Conservation (phyloP, 371 early-diverging fungal genomes). For the Actinomortierella ambigua region DNA sequence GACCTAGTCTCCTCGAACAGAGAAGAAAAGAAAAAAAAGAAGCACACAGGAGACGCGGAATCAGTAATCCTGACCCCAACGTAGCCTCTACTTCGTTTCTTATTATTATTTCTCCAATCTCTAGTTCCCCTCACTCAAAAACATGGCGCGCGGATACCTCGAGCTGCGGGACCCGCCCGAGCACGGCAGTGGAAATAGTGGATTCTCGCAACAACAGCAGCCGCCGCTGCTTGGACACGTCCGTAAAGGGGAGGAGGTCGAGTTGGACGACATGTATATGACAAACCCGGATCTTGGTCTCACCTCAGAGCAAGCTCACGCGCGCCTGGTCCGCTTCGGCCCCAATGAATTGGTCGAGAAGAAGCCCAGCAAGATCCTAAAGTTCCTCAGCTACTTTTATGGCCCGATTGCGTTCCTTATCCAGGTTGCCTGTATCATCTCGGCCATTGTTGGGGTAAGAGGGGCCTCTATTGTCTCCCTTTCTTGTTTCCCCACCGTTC, state of each 20-base stretch:
- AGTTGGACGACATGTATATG: constrained; percentile 56
- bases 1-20: too few relatives aligned
- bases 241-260: constrained; percentile 23
- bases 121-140: background rate
- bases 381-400: constrained; percentile 75
- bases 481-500: background rate
- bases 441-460: constrained; percentile 55
- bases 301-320: constrained; percentile 49
- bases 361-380: constrained; percentile 67
- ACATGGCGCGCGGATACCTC: constrained; percentile 37
- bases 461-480: background rate
- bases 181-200: too few relatives aligned
- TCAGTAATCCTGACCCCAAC: background rate
- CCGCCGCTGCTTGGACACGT: background rate
- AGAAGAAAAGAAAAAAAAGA: too few relatives aligned
- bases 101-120: background rate
- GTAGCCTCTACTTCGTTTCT: background rate
- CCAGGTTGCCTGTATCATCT: constrained; percentile 65
- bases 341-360: constrained; percentile 65
- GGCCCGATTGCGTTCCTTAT: constrained; percentile 77
- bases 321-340: constrained; percentile 55
- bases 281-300: constrained; percentile 58
- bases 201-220: background rate
- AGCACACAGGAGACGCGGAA: too few relatives aligned
- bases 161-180: constrained; percentile 32